Evolutionary conservation across 257 asterid species (phyloP).

Genomic region (Solanum gandarillasii): DNA sequence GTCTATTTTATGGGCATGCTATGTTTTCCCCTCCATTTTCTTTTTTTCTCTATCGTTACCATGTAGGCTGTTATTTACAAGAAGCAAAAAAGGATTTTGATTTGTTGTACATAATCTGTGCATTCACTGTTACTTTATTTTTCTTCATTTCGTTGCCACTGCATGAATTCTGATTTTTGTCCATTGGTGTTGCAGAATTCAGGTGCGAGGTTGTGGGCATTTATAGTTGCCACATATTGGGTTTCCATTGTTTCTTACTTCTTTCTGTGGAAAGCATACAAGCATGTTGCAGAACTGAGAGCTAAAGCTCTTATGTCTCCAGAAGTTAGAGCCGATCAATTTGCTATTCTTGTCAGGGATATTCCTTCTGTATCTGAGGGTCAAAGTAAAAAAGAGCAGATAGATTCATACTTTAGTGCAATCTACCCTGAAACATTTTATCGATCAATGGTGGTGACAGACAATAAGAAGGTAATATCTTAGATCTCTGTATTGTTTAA

Average conservation of each 20-base stretch:
- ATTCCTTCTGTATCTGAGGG: constrained; percentile 45
- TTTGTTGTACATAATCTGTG: background rate
- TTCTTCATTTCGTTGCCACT: background rate
- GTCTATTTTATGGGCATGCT: background rate
- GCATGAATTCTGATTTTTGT: background rate
- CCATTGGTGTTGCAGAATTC: constrained; percentile 28
- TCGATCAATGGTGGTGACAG: constrained; percentile 70
- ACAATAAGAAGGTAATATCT: constrained; percentile 44
- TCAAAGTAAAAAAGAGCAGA: constrained; percentile 72
- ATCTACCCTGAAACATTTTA: constrained; percentile 82
- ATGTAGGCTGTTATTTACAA: background rate
- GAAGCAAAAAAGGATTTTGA: background rate
- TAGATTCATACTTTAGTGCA: constrained; percentile 60
- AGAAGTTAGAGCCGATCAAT: constrained; percentile 58
- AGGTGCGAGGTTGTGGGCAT: constrained; percentile 73
- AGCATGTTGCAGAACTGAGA: constrained; percentile 50
- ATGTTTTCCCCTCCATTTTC: background rate
- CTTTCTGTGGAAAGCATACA: constrained; percentile 81
- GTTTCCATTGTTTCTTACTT: constrained; percentile 51
- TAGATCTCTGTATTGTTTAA: background rate
- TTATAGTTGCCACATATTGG: constrained; percentile 46
- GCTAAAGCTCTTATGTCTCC: constrained; percentile 76
- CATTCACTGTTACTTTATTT: background rate
- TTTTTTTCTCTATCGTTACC: background rate
- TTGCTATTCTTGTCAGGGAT: constrained; percentile 76